Base-by-base conservation (phyloP, 495 filamentous ascomycete genomes). In the Hypoxylon rickii region DNA sequence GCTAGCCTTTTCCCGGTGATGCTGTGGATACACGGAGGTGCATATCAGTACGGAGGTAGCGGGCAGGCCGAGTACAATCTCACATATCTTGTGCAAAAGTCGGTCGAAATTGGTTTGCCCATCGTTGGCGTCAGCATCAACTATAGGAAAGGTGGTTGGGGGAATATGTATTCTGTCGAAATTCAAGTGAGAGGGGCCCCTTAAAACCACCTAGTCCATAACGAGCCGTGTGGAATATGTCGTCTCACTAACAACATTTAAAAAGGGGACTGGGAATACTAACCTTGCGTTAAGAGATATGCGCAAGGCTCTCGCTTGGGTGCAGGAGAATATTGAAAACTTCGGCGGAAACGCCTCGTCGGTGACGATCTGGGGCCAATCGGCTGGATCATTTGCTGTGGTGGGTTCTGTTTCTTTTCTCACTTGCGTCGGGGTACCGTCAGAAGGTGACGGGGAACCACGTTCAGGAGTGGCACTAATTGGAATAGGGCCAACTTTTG, bases 11-110 rank as follows among this genome's bases (percentile, higher is more conserved):
- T 89, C 1, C 87, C 87, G 0, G 81, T 89, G 15, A 69, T 85
- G 36, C 74, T 87, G 6, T 89, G 84, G 83, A 88, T 90, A 32
- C 86, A 80, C 61, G 86, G 85, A 22, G 86, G 86, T 17, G 82
- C 77, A 1, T 88, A 87, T 58, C 81, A 87, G 60, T 64, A 83
- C 3, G 86, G 86, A 2, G 79, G 78, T 0, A 82, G 79, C 2
- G 51, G 59, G 18, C 76, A 74, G 69, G 82, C 83, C 49, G 75
- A 86, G 20, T 68, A 68, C 39, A 68, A 68, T 56, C 79, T 76
- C 0, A 64, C 74, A 0, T 68, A 63, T 3, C 37, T 85, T 5
- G 75, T 84, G 0, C 56, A 61, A 3, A 72, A 72, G 16, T 80
- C 79, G 0, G 66, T 82, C 5, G 48, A 64, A 4, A 48, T 79